Percentiles rank a stretch among this genome's conserved stretches.
Evolutionary conservation across 257 asterid genomes (phyloP).

Genomic region (Voacanga thouarsii): DNA sequence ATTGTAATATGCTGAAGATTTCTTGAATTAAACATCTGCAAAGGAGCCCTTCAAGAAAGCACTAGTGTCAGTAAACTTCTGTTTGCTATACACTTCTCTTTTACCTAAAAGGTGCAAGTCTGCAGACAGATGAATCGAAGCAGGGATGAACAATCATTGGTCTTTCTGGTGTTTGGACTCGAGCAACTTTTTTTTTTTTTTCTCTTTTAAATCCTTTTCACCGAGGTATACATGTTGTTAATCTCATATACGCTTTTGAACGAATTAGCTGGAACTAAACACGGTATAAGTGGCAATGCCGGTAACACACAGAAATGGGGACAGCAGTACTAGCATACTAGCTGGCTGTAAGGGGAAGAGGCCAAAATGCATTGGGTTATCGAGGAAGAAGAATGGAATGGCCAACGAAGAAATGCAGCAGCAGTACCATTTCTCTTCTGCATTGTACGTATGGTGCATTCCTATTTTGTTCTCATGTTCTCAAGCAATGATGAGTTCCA

Average conservation of each 20-base stretch:
- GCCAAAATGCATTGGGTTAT: not conserved
- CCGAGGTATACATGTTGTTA: no score
- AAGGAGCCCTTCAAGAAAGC: not conserved
- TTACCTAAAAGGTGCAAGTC: not conserved
- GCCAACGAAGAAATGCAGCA: not conserved
- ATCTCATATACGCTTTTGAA: no score
- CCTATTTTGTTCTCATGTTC: not conserved
- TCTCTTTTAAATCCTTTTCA: no score
- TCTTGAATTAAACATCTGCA: not conserved
- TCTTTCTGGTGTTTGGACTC: not conserved
- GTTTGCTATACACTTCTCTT: not conserved
- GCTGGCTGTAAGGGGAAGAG: no score
- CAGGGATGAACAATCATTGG: not conserved
- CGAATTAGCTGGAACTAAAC: no score
- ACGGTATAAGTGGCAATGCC: no score
- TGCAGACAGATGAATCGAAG: not conserved
- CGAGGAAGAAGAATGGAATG: not conserved
- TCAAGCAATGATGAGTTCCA: not conserved
- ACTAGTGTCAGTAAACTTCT: not conserved
- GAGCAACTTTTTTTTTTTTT: no score
- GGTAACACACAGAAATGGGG: no score
- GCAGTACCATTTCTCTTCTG: not conserved
- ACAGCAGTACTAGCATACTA: no score
- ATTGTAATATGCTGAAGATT: not conserved
- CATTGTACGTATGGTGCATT: not conserved